Conservation (phyloP, 2,329 filamentous ascomycete species). For the Colletotrichum tabaci region DNA sequence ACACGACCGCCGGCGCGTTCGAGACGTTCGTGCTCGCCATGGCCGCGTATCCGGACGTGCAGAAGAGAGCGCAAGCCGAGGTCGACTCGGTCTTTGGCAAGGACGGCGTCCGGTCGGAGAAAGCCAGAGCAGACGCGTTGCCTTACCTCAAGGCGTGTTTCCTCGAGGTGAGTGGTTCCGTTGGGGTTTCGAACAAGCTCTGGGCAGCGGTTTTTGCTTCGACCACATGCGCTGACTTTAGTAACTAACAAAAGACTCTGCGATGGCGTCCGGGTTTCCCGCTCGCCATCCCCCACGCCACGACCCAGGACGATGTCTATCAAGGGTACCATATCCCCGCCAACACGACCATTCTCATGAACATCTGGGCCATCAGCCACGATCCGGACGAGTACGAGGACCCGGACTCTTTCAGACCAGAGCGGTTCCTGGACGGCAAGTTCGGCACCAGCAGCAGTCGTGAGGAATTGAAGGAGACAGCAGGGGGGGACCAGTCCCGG, state of each 20-base stretch:
- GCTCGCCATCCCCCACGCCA: slow-evolving; percentile 63
- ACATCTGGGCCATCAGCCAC: slow-evolving; percentile 51
- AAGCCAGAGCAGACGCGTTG: slow-evolving; percentile 32
- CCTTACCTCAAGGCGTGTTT: slow-evolving; percentile 47
- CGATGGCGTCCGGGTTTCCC: slow-evolving; percentile 49
- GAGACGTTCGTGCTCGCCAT: slow-evolving; percentile 46
- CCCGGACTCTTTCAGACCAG: slow-evolving; percentile 48
- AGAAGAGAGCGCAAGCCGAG: slow-evolving; percentile 47
- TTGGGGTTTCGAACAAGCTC: slow-evolving; percentile 42
- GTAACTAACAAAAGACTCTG: slow-evolving; percentile 48
- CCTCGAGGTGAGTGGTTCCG: slow-evolving; percentile 30
- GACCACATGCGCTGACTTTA: no score
- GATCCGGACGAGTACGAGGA: slow-evolving; percentile 45
- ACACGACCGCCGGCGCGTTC: slow-evolving; percentile 45
- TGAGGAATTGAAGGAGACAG: not conserved
- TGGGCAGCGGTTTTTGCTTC: no score
- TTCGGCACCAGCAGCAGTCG: not conserved
- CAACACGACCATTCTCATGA: slow-evolving; percentile 59
- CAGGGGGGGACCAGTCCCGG: slow-evolving; percentile 23
- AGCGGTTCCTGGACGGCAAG: slow-evolving; percentile 44
- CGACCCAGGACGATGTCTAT: slow-evolving; percentile 63
- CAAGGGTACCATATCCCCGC: slow-evolving; percentile 64
- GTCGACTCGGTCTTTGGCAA: slow-evolving; percentile 45
- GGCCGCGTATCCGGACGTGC: slow-evolving; percentile 44
- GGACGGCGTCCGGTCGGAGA: slow-evolving; percentile 50